These are phyloP conservation scores for Amaranthus hypochondriacus DNA, from an alignment of 148 eudicot species.

Conservation along the genomic window DNA sequence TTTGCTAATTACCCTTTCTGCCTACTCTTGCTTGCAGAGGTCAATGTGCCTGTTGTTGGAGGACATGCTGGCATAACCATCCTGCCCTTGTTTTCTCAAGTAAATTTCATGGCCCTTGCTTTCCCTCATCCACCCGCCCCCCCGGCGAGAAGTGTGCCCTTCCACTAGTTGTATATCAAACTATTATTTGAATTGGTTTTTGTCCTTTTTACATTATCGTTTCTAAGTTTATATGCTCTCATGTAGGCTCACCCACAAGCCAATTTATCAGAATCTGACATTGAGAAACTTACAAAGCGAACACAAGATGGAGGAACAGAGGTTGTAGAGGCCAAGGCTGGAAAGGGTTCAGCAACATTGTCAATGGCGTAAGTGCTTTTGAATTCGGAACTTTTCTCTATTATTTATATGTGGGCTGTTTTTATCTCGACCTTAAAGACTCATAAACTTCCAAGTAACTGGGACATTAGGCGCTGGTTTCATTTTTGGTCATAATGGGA, in stretches of 20 bases:
- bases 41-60: constrained; percentile 90
- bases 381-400: background rate
- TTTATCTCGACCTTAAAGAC: background rate
- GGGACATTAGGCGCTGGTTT: background rate
- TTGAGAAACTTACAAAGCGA: constrained; percentile 63
- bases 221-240: background rate
- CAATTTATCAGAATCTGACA: constrained; percentile 53
- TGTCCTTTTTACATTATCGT: background rate
- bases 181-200: background rate
- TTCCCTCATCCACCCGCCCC: background rate
- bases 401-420: background rate
- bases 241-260: constrained; percentile 72
- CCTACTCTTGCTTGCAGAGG: constrained; percentile 39
- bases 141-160: no score
- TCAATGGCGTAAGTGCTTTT: constrained; percentile 89
- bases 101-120: constrained; percentile 17
- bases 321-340: constrained; percentile 95
- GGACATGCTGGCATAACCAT: constrained; percentile 97
- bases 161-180: no score
- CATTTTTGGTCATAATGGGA: background rate
- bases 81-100: constrained; percentile 94
- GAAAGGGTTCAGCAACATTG: constrained; percentile 97
- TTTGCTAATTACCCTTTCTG: constrained; percentile 2
- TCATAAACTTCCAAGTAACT: background rate
- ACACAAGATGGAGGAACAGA: constrained; percentile 99